Base-by-base conservation (phyloP, 1,139 yeast species). In the Zhuliangozyma parablackwelliae region DNA sequence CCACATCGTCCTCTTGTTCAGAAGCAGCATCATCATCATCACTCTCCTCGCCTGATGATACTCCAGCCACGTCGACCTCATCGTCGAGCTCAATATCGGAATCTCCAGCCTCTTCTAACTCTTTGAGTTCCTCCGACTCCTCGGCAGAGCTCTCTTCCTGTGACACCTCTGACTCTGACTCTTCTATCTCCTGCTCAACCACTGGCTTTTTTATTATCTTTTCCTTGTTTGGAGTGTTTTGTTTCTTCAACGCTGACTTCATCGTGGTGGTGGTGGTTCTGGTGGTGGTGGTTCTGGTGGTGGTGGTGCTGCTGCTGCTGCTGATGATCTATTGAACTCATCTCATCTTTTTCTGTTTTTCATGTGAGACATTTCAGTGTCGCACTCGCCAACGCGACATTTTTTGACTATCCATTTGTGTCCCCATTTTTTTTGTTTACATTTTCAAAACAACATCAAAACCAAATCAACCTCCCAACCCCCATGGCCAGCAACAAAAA, bases 1-100 rank as follows among this genome's bases (percentile, higher is more conserved):
- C 59, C 23, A 48, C 57, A 10, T 43, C 50, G 5, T 47, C 54
- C n/a, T n/a, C 21, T 45, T 50, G 7, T 42, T 51, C 23, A 51
- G 53, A n/a, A n/a, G n/a, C n/a, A 6, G 42, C 54, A 28, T 41
- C 38, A 27, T 35, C 33, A 29, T 38, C 47, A 21, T 33, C 46
- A 29, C 33, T 32, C 29, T 38, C 47, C 20, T 33, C 46, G 25
- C 38, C 44, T 8, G 44, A 40, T 28, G 36, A 37, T 13, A 28
- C 40, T 21, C 41, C 49, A 27, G 38, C 39, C 25, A 36, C 40
- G 11, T 38, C 38, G 9, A 23, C 24, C 24, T 23, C 24, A 6
- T 23, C 24, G 6, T 23, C 24, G 7, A 23, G 24, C 6, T 9
- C 24, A 3, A 23, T 23, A 9, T 23, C 24, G 10, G 24, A 23